phyloP scores from a whole-genome alignment of 768 basidiomycete genomes.

The Calocybe cyanea region DNA sequence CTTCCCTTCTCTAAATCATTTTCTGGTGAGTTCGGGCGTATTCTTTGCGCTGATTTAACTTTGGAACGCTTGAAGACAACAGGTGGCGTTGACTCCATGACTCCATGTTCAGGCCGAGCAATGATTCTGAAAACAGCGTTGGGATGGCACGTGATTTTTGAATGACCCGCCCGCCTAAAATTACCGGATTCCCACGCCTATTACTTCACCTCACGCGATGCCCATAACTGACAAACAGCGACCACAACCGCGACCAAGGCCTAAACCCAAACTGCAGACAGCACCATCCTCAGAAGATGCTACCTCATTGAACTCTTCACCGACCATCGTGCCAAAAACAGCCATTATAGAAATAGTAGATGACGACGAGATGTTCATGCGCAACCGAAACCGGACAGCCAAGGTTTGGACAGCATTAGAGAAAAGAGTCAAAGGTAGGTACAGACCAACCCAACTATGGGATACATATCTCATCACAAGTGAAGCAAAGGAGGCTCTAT shows the following conservation, averaged over 20 bases:
- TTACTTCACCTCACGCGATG: constrained; percentile 27
- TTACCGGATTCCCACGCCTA: constrained; percentile 38
- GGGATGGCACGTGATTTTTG: constrained; percentile 28
- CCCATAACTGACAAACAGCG: constrained; percentile 28
- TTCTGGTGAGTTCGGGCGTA: constrained; percentile 41
- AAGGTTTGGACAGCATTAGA: constrained; percentile 60
- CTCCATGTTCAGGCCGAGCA: neutral
- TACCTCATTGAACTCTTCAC: constrained; percentile 18
- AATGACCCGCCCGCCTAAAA: constrained; percentile 25
- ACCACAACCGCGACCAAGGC: constrained; percentile 48
- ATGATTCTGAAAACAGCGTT: neutral
- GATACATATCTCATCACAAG: neutral
- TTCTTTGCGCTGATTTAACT: constrained; percentile 35
- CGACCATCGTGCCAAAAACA: constrained; percentile 13
- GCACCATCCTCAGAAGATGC: constrained; percentile 7
- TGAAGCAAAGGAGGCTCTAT: constrained; percentile 6
- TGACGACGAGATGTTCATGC: constrained; percentile 68
- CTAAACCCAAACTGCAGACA: constrained; percentile 38
- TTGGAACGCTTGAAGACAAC: constrained; percentile 50
- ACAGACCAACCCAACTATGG: neutral
- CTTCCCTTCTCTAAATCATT: constrained; percentile 18
- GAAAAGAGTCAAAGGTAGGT: constrained; percentile 53
- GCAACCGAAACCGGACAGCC: constrained; percentile 54
- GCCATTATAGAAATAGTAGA: constrained; percentile 38
- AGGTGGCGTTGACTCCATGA: constrained; percentile 40